Percentiles rank a stretch among this genome's conserved stretches.
Conservation (phyloP, 2,329 filamentous ascomycete species). For the Fulvia fulva region DNA sequence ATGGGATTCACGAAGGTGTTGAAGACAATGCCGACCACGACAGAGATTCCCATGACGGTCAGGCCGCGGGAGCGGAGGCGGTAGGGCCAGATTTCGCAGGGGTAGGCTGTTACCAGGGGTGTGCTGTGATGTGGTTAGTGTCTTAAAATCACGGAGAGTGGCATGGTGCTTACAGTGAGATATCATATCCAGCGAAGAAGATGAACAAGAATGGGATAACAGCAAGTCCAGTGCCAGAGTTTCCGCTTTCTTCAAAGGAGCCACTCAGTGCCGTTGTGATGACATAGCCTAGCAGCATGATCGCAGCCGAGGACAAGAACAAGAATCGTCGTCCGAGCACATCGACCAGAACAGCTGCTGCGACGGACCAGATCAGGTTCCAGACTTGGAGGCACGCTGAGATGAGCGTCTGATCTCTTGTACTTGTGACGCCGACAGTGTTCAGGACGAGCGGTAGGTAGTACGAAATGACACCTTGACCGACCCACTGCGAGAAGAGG, state of each 20-base stretch:
- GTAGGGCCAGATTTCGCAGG: constrained; percentile 36
- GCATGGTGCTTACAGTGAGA: constrained; percentile 26
- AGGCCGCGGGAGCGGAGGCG: constrained; percentile 28
- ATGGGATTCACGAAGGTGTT: constrained; percentile 44
- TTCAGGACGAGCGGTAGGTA: constrained; percentile 34
- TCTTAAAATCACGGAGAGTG: not conserved
- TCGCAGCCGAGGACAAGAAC: constrained; percentile 40
- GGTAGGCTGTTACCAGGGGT: constrained; percentile 32
- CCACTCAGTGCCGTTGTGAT: constrained; percentile 29
- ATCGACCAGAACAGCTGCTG: constrained; percentile 41
- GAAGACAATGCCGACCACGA: constrained; percentile 24
- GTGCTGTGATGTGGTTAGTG: constrained; percentile 18
- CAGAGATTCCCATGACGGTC: constrained; percentile 19
- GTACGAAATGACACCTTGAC: constrained; percentile 37
- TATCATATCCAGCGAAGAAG: constrained; percentile 41
- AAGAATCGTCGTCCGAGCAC: constrained; percentile 42
- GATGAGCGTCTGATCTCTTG: constrained; percentile 36
- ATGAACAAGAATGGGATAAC: constrained; percentile 44
- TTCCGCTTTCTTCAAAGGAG: constrained; percentile 33
- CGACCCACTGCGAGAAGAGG: constrained; percentile 39
- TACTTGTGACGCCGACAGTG: constrained; percentile 37
- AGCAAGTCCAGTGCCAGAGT: constrained; percentile 33
- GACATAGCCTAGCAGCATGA: constrained; percentile 43
- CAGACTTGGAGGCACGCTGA: constrained; percentile 40
- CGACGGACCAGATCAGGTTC: constrained; percentile 37